Conservation (phyloP, 2,329 filamentous ascomycete species). For the Aspergillus sclerotialis region DNA sequence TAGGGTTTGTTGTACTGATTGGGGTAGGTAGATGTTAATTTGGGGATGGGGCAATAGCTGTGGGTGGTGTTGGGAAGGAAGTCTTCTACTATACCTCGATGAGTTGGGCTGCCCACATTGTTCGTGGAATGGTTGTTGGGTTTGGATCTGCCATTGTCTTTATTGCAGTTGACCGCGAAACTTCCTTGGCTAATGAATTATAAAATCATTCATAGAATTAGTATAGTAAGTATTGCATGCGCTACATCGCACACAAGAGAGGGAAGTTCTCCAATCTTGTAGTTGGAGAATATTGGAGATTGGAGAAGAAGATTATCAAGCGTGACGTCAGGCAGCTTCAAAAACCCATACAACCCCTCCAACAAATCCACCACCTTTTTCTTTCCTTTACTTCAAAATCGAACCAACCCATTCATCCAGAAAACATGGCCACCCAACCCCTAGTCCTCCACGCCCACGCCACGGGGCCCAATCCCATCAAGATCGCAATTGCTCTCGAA, state of each 20-base stretch:
- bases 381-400: not conserved
- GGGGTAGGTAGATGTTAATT: not conserved
- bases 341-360: too few relatives aligned
- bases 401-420: not conserved
- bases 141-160: not conserved
- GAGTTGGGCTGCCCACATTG: conserved; percentile 1
- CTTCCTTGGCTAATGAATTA: too few relatives aligned
- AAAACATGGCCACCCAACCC: conserved; percentile 15
- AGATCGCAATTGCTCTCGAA: conserved; percentile 38
- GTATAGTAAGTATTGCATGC: too few relatives aligned
- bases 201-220: too few relatives aligned
- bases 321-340: not conserved
- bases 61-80: too few relatives aligned
- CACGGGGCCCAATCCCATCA: conserved; percentile 38
- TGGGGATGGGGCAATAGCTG: too few relatives aligned
- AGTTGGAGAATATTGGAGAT: not conserved
- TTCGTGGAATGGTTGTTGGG: not conserved
- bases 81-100: not conserved
- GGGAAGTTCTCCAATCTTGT: not conserved
- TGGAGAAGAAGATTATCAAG: not conserved
- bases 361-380: not conserved
- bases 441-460: conserved; percentile 36
- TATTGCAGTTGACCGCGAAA: not conserved
- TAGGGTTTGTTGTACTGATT: not conserved
- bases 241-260: too few relatives aligned